Conservation (phyloP, 257 asterid species). For the Handroanthus guayacan region DNA sequence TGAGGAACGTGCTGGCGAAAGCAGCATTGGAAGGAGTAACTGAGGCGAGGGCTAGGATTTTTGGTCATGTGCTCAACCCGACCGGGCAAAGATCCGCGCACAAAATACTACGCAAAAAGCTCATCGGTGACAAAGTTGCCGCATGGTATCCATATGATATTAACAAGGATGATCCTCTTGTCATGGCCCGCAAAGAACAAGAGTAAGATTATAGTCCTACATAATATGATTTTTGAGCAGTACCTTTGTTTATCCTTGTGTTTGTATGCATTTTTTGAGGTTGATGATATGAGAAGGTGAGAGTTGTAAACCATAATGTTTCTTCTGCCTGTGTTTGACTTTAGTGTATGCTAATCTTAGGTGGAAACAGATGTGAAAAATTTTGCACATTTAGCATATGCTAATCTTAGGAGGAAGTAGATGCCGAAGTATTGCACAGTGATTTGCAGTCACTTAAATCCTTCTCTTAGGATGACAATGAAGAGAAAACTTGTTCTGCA, state of each 20-base stretch:
- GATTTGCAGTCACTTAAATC: too few relatives aligned
- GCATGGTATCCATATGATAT: slow-evolving; percentile 87
- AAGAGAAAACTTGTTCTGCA: not conserved
- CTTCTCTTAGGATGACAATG: too few relatives aligned
- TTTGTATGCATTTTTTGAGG: not conserved
- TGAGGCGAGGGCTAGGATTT: slow-evolving; percentile 90
- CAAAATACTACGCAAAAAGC: slow-evolving; percentile 85
- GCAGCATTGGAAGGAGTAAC: slow-evolving; percentile 75
- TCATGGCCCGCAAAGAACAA: slow-evolving; percentile 71
- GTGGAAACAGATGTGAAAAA: not conserved
- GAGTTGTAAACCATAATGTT: not conserved
- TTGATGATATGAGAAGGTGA: slow-evolving; percentile 25
- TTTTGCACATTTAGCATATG: not conserved
- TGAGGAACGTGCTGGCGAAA: slow-evolving; percentile 70
- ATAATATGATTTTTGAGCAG: not conserved
- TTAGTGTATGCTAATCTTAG: not conserved
- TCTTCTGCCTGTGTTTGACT: slow-evolving; percentile 5
- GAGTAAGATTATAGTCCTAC: slow-evolving; percentile 51
- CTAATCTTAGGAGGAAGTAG: not conserved
- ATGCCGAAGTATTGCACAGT: too few relatives aligned
- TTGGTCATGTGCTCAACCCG: slow-evolving; percentile 86
- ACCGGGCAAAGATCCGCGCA: slow-evolving; percentile 82
- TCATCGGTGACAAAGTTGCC: slow-evolving; percentile 86
- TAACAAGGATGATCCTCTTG: slow-evolving; percentile 69
- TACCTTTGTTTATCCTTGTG: not conserved